These are phyloP conservation scores for Mycena olivaceomarginata DNA, from an alignment of 768 basidiomycete genomes.

Conservation along the genomic window DNA sequence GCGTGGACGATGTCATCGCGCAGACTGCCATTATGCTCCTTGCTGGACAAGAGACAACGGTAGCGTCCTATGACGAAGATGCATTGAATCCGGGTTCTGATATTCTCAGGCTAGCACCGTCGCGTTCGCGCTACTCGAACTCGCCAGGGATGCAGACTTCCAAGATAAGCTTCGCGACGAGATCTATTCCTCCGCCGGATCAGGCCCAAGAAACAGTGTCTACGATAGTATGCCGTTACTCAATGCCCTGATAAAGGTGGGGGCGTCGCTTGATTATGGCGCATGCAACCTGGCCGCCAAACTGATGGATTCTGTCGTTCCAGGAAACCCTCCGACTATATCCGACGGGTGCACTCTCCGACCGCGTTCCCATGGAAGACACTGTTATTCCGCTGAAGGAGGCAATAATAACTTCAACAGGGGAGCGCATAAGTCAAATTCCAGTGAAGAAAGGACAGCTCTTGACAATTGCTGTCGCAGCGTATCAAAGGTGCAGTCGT, in stretches of 20 bases:
- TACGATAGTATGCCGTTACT: constrained; percentile 31
- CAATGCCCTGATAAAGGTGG: constrained; percentile 40
- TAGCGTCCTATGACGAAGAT: no score
- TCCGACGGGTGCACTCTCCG: constrained; percentile 14
- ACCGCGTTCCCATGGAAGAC: constrained; percentile 20
- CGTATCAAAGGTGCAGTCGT: constrained; percentile 28
- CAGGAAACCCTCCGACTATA: constrained; percentile 39
- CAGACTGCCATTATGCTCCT: constrained; percentile 24
- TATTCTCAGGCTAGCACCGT: constrained; percentile 23
- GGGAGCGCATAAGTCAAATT: not conserved
- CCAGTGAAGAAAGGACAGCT: constrained; percentile 26
- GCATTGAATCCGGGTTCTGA: not conserved
- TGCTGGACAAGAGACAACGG: constrained; percentile 34
- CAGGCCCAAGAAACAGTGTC: not conserved
- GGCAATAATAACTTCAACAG: not conserved
- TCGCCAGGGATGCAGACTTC: constrained; percentile 22
- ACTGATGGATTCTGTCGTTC: not conserved
- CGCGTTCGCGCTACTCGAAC: constrained; percentile 17
- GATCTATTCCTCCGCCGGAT: not conserved
- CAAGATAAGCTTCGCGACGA: constrained; percentile 27
- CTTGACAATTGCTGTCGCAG: not conserved
- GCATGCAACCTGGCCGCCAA: not conserved
- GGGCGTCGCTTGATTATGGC: no score
- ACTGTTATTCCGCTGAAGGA: constrained; percentile 15
- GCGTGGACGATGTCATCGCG: not conserved